Evolutionary conservation across 192 early-diverging fungal species (phyloP).

Genomic region (Coemansia sp.): DNA sequence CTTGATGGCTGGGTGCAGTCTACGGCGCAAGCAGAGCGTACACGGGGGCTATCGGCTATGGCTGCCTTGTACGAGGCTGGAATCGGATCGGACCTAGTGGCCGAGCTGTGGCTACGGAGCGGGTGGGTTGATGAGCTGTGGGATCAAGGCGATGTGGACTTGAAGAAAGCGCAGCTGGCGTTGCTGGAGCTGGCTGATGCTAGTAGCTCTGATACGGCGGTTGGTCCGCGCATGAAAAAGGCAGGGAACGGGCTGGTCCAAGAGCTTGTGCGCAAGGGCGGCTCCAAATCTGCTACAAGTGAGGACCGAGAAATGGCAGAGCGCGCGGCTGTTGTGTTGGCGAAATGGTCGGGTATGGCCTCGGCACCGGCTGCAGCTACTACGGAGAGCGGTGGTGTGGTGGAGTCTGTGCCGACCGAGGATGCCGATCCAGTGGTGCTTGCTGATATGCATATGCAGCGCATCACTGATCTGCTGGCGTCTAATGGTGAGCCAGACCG

Average conservation of each 20-base stretch:
- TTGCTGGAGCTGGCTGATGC: constrained; percentile 43
- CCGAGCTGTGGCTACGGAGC: constrained; percentile 57
- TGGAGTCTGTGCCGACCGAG: not conserved
- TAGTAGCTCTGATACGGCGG: constrained; percentile 55
- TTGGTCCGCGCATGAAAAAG: constrained; percentile 62
- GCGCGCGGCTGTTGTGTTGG: constrained; percentile 59
- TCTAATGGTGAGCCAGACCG: constrained; percentile 22
- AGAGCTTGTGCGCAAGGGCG: constrained; percentile 54
- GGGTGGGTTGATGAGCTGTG: constrained; percentile 72
- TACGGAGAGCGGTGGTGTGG: not conserved
- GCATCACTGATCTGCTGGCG: constrained; percentile 17
- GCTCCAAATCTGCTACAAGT: constrained; percentile 15
- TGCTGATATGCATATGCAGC: constrained; percentile 35
- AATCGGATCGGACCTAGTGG: constrained; percentile 52
- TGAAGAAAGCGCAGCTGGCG: constrained; percentile 62
- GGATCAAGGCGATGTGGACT: constrained; percentile 79
- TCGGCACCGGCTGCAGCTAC: constrained; percentile 23
- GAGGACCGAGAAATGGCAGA: constrained; percentile 56
- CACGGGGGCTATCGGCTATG: constrained; percentile 49
- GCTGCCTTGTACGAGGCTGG: constrained; percentile 68
- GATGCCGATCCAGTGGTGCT: constrained; percentile 29
- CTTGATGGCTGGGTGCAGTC: constrained; percentile 43
- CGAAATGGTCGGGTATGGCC: constrained; percentile 59
- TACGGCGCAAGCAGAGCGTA: constrained; percentile 27
- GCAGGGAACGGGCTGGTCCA: constrained; percentile 60